Percentiles rank a stretch among this genome's conserved stretches.
Evolutionary conservation across 805 yeast genomes (phyloP).

Genomic region (Cyberlindnera americana): DNA sequence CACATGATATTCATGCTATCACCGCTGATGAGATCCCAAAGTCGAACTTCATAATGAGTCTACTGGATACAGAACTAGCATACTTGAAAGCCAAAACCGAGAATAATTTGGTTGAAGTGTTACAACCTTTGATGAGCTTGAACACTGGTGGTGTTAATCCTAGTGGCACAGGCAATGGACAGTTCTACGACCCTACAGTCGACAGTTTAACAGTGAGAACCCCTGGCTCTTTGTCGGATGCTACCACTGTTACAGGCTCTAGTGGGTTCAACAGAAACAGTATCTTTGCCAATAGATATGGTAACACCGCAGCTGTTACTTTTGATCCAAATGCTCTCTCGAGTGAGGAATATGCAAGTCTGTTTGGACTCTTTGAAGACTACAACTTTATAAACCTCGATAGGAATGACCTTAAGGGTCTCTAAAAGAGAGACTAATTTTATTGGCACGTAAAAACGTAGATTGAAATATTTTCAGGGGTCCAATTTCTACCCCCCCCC

Average conservation of each 20-base stretch:
- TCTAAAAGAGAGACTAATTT: constrained; percentile 1
- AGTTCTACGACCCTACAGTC: constrained; percentile 19
- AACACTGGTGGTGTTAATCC: constrained; percentile 8
- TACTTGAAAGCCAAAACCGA: constrained; percentile 14
- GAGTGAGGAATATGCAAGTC: constrained; percentile 24
- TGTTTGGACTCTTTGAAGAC: constrained; percentile 27
- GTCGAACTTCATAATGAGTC: constrained; percentile 13
- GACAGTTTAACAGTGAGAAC: constrained; percentile 10
- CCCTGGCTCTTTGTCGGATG: background rate
- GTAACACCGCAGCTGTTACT: background rate
- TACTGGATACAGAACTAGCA: constrained; percentile 16
- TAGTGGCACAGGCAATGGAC: constrained; percentile 18
- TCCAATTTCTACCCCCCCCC: background rate
- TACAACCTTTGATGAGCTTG: constrained; percentile 15
- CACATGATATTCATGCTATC: constrained; percentile 13
- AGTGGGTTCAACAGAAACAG: background rate
- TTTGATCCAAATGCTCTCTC: constrained; percentile 11
- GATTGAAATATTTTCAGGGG: no score
- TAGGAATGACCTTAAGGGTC: constrained; percentile 6
- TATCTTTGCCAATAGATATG: constrained; percentile 1
- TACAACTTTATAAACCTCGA: constrained; percentile 13
- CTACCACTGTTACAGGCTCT: background rate
- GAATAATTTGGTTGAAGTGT: constrained; percentile 14
- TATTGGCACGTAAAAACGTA: no score
- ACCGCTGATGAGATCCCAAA: constrained; percentile 21